A percentile compares a stretch with the other conserved stretches of the same genome.
These are phyloP conservation scores for Monosporascus sp. DNA, from an alignment of 2,329 filamentous ascomycete species.

Conservation along the genomic window DNA sequence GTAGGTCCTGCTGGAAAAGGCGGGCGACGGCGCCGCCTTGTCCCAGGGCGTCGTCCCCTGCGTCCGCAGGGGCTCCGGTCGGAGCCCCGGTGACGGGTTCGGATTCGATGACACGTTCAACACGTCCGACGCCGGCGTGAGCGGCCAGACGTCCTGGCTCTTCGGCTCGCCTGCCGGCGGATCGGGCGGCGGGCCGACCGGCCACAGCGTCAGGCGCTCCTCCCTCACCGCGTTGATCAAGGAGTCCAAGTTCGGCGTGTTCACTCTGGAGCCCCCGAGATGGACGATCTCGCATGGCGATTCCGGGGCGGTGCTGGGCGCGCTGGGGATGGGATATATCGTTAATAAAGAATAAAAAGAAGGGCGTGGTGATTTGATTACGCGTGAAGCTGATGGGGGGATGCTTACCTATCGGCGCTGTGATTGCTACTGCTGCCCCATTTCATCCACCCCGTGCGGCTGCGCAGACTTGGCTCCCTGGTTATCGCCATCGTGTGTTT, in stretches of 20 bases:
- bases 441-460: conserved; percentile 14
- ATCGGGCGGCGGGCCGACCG: background rate
- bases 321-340: background rate
- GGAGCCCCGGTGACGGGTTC: too few relatives aligned
- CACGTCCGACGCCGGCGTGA: too few relatives aligned
- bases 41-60: too few relatives aligned
- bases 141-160: too few relatives aligned
- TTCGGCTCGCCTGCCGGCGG: too few relatives aligned
- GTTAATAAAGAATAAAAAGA: conserved; percentile 5
- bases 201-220: conserved; percentile 1
- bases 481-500: conserved; percentile 8
- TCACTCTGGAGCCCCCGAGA: conserved; percentile 15
- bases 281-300: conserved; percentile 15
- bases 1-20: background rate
- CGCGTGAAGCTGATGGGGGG: too few relatives aligned
- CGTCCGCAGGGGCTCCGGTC: too few relatives aligned
- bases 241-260: conserved; percentile 4
- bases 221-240: background rate
- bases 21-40: background rate
- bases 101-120: too few relatives aligned
- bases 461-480: conserved; percentile 14
- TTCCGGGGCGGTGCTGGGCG: conserved; percentile 1
- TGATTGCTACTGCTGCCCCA: conserved; percentile 13
- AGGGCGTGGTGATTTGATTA: conserved; percentile 3
- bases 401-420: background rate